Evolutionary conservation across 805 yeast genomes (phyloP), one percentile per base, ranked within the genome.

Genomic region (Candida sakaeoensis): DNA sequence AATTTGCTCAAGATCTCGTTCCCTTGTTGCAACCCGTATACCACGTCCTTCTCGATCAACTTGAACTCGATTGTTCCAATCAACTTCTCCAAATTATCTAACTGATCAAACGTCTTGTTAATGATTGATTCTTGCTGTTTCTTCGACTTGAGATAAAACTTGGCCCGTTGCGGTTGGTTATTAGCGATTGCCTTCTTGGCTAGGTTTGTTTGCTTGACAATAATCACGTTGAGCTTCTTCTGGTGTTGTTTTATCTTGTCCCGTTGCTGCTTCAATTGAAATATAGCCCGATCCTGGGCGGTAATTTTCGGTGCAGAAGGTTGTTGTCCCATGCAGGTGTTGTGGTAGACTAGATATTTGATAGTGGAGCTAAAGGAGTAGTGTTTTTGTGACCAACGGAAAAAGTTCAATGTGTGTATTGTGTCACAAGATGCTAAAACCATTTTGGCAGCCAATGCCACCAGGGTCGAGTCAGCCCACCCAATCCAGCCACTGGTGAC

Each of bases 51-150:
- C 56, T 93, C 98, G 23, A 93, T 80, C 42, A 87, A 63, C 53
- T 95, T 91, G 64, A 88, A 89, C 60, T 93, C 98, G 26, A 93
- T 84, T 8, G 81, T 81, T 16, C 80, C 75, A 7, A 87, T 83
- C 58, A 93, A 74, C 44, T 78, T 75, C 57, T 91, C 97, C 26
- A 93, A 60, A 27, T 85, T 83, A 41, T 80, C 82, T 22, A 90
- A 66, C 60, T 93, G 99, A 31, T 74, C 78, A 27, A 80, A 83
- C 0, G 95, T 83, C 48, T 81, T 82, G 17, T 65, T 64, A 2
- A 91, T 64, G n/a, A 85, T 63, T 26, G 77, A 72, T 49, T 84
- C 79, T 59, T 93, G 98, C 54, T 85, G 89, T 56, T 88, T 90
- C 50, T 84, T 79, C 58, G 84, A 77, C 52, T 85, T 73, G 43